Conservation (phyloP, 768 basidiomycete genomes). For the Pholiota molesta region DNA sequence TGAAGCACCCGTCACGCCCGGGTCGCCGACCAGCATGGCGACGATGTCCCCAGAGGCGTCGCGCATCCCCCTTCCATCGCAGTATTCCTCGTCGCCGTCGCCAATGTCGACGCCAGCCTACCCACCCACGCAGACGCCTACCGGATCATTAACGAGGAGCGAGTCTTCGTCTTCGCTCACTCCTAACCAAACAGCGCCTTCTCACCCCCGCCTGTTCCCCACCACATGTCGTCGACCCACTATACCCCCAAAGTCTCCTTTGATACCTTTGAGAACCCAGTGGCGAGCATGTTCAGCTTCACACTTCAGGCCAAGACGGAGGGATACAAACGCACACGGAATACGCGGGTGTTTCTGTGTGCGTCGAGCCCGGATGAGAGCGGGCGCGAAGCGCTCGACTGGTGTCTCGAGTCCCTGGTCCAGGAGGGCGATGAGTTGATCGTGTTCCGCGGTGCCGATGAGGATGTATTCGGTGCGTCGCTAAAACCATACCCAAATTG, state of each 20-base stretch:
- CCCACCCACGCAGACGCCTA: neutral
- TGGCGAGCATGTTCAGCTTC: conserved; percentile 84
- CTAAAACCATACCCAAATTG: neutral
- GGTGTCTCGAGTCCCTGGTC: conserved; percentile 84
- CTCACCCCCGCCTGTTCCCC: conserved; percentile 1
- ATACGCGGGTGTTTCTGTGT: conserved; percentile 88
- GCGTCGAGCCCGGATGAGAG: conserved; percentile 89
- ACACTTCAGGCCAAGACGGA: conserved; percentile 85
- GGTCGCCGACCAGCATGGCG: conserved; percentile 18
- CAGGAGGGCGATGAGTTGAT: conserved; percentile 93
- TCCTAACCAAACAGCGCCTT: neutral
- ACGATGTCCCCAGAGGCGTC: conserved; percentile 16
- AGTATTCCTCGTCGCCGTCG: neutral
- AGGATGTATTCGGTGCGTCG: conserved; percentile 75
- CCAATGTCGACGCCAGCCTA: neutral
- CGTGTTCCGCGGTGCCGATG: conserved; percentile 87
- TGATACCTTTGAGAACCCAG: conserved; percentile 85
- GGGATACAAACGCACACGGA: conserved; percentile 72
- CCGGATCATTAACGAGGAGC: conserved; percentile 11
- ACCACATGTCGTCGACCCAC: conserved; percentile 9
- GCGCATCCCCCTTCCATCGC: conserved; percentile 19
- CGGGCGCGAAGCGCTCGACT: conserved; percentile 86
- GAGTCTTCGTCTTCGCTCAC: conserved; percentile 13
- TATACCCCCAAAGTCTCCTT: conserved; percentile 80
- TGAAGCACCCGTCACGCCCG: conserved; percentile 30